Conservation (phyloP, 495 filamentous ascomycete species). For the Parathielavia appendiculata region DNA sequence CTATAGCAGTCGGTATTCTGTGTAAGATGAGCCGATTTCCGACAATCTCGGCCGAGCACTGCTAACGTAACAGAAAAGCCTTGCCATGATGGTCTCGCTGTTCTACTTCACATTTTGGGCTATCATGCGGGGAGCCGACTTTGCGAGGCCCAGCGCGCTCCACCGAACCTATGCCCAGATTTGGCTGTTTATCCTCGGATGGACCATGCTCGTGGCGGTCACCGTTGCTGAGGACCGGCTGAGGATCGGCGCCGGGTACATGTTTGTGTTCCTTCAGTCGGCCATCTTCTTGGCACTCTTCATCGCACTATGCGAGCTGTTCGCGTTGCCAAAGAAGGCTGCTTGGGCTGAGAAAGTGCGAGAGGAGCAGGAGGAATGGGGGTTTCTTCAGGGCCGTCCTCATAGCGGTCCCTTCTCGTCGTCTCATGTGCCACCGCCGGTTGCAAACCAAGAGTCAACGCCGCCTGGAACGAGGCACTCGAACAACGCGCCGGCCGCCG, state of each 20-base stretch:
- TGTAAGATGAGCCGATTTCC: slow-evolving; percentile 42
- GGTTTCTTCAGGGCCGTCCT: slow-evolving; percentile 27
- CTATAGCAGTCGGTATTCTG: slow-evolving; percentile 78
- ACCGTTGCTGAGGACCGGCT: slow-evolving; percentile 69
- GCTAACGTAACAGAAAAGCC: slow-evolving; percentile 38
- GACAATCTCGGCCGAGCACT: neutral
- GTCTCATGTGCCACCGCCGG: slow-evolving; percentile 24
- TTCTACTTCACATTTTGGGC: slow-evolving; percentile 83
- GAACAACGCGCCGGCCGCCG: slow-evolving; percentile 3
- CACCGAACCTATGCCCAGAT: slow-evolving; percentile 73
- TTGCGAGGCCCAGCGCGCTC: slow-evolving; percentile 78
- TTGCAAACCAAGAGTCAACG: slow-evolving; percentile 19
- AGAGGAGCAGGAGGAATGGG: slow-evolving; percentile 43
- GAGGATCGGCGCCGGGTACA: slow-evolving; percentile 71
- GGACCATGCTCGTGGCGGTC: slow-evolving; percentile 63
- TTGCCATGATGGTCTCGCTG: slow-evolving; percentile 77
- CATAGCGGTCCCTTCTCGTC: slow-evolving; percentile 20
- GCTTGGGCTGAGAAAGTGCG: slow-evolving; percentile 53
- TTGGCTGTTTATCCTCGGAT: slow-evolving; percentile 75
- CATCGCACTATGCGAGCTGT: slow-evolving; percentile 72
- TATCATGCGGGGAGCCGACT: slow-evolving; percentile 74
- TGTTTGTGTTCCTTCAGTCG: slow-evolving; percentile 73
- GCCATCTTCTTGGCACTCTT: slow-evolving; percentile 68
- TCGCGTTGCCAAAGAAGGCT: slow-evolving; percentile 65
- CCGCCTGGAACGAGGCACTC: slow-evolving; percentile 19